These are phyloP conservation scores for Syncephalastrum sp. DNA, from an alignment of 371 early-diverging fungal genomes.

Conservation along the genomic window DNA sequence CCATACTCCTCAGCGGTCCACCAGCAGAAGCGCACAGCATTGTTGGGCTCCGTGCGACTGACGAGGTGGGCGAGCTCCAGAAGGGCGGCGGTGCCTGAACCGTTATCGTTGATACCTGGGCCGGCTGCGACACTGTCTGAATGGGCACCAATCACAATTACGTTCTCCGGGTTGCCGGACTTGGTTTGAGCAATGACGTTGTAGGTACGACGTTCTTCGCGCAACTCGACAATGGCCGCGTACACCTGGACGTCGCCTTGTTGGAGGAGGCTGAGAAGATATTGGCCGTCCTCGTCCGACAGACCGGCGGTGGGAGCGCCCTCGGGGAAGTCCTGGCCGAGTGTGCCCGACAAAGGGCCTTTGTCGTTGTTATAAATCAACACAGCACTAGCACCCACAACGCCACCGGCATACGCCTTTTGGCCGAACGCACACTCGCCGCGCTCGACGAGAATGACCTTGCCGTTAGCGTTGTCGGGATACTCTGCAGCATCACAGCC, in stretches of 20 bases:
- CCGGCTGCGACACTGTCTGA: constrained; percentile 64
- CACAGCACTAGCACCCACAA: constrained; percentile 47
- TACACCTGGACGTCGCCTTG: constrained; percentile 5
- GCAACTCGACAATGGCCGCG: constrained; percentile 15
- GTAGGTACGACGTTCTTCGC: constrained; percentile 15
- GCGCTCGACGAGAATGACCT: constrained; percentile 50
- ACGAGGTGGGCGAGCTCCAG: constrained; percentile 62
- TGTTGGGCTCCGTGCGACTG: constrained; percentile 25
- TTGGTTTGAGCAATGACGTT: constrained; percentile 22
- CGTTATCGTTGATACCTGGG: constrained; percentile 74
- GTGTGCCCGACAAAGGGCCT: constrained; percentile 17
- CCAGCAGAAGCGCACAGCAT: constrained; percentile 56
- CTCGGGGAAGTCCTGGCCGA: constrained; percentile 12
- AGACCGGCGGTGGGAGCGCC: constrained; percentile 20
- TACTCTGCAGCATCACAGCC: constrained; percentile 18
- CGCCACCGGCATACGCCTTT: constrained; percentile 42
- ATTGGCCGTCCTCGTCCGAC: constrained; percentile 13
- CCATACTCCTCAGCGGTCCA: constrained; percentile 84
- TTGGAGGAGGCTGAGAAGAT: constrained; percentile 2
- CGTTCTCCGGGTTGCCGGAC: constrained; percentile 9
- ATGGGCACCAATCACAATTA: constrained; percentile 26
- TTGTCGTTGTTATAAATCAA: constrained; percentile 41
- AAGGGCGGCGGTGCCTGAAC: constrained; percentile 63
- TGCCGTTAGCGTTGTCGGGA: constrained; percentile 20
- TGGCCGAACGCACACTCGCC: constrained; percentile 55